Conservation (phyloP, 2,329 filamentous ascomycete genomes). For the Phyllosticta capitalensis region DNA sequence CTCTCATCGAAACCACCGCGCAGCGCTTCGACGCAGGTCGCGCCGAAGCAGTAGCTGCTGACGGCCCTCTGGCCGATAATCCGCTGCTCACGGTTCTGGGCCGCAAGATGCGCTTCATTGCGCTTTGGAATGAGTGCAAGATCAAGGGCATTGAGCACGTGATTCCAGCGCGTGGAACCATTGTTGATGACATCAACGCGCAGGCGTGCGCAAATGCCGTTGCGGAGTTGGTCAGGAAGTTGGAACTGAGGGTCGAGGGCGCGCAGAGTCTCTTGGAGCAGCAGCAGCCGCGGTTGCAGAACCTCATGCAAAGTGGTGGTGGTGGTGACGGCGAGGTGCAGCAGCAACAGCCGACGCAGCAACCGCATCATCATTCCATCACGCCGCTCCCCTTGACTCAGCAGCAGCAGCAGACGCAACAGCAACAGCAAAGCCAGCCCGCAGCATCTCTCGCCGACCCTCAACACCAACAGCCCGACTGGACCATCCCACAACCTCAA, state of each 20-base stretch:
- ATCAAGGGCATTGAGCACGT: neutral
- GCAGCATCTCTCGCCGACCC: neutral
- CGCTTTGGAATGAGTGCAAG: conserved; percentile 8
- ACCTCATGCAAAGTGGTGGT: neutral
- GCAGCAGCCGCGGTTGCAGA: neutral
- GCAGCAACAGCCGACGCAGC: neutral
- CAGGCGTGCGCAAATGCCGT: neutral
- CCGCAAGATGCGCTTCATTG: conserved; percentile 8
- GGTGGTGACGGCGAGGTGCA: neutral
- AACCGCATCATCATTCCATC: neutral
- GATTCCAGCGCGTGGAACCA: neutral
- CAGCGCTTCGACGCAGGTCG: conserved; percentile 3
- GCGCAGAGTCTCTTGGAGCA: neutral
- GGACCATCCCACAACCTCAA: neutral
- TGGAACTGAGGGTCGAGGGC: neutral
- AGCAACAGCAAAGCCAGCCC: neutral
- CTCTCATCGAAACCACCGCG: neutral
- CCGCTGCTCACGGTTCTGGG: conserved; percentile 7
- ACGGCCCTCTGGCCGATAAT: conserved; percentile 6
- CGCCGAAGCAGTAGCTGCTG: neutral
- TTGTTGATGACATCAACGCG: neutral
- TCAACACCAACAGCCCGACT: neutral
- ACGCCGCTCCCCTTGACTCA: neutral
- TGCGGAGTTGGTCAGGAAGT: neutral
- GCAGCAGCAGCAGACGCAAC: neutral